Conservation (phyloP, 2,329 filamentous ascomycete genomes). For the Claviceps paspali region DNA sequence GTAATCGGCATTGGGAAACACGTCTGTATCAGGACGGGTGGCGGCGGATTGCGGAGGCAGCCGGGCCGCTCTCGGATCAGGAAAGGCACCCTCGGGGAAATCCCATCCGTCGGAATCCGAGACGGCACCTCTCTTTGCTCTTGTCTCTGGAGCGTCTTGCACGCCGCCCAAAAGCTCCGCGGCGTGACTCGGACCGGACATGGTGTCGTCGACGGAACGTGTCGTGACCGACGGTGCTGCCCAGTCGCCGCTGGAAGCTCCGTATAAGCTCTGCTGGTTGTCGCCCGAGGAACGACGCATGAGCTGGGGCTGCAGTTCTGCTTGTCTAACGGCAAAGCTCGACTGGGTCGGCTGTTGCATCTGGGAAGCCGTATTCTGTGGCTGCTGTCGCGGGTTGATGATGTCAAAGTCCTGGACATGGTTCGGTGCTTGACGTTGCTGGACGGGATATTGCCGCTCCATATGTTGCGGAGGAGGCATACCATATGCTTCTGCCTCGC, state of each 20-base stretch:
- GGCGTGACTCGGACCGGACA: slow-evolving; percentile 20
- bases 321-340: slow-evolving; percentile 17
- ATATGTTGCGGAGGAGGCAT: slow-evolving; percentile 27
- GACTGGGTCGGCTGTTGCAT: slow-evolving; percentile 23
- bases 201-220: slow-evolving; percentile 19
- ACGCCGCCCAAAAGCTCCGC: slow-evolving; percentile 23
- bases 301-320: slow-evolving; percentile 30
- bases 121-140: slow-evolving; percentile 29
- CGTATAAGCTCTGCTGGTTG: slow-evolving; percentile 26
- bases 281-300: slow-evolving; percentile 40
- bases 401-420: slow-evolving; percentile 38
- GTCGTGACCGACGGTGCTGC: slow-evolving; percentile 18
- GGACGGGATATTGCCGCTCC: slow-evolving; percentile 24
- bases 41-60: slow-evolving; percentile 28
- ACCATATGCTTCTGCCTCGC: slow-evolving; percentile 37
- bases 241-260: slow-evolving; percentile 22
- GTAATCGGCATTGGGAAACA: slow-evolving; percentile 70
- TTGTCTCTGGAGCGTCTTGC: slow-evolving; percentile 26
- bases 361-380: slow-evolving; percentile 43
- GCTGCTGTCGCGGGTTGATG: slow-evolving; percentile 36
- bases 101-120: slow-evolving; percentile 71
- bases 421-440: slow-evolving; percentile 33
- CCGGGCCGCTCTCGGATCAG: slow-evolving; percentile 35
- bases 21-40: slow-evolving; percentile 70
- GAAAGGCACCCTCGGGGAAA: slow-evolving; percentile 65